Conservation (phyloP, 805 yeast species). For the Torulaspora maleeae region DNA sequence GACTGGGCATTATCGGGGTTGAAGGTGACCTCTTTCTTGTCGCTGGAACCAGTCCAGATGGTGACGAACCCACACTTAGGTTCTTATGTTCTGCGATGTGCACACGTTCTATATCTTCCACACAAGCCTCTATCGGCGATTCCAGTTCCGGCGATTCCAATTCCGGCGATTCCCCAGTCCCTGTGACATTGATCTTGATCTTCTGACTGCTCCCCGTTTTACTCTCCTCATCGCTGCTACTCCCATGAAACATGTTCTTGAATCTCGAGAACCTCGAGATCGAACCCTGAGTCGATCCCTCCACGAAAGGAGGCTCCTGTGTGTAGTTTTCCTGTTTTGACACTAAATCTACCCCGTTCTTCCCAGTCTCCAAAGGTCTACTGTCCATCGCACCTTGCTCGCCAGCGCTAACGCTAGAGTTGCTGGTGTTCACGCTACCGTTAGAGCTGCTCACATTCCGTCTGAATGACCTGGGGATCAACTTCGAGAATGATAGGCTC, state of each 20-base stretch:
- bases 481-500: conserved; percentile 26
- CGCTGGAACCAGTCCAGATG: conserved; percentile 6
- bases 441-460: conserved; percentile 5
- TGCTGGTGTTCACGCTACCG: conserved; percentile 8
- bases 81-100: conserved; percentile 1
- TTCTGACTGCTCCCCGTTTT: neutral
- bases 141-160: neutral
- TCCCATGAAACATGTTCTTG: conserved; percentile 21
- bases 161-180: neutral
- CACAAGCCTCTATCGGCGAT: neutral
- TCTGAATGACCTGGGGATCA: conserved; percentile 17
- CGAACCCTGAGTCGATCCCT: conserved; percentile 6
- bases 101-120: neutral
- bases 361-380: neutral
- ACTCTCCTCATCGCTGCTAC: conserved; percentile 3
- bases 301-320: conserved; percentile 3
- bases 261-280: conserved; percentile 22
- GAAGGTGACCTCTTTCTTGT: conserved; percentile 25
- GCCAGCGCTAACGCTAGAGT: conserved; percentile 9
- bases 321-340: conserved; percentile 2
- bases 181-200: neutral
- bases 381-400: conserved; percentile 4
- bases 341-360: neutral
- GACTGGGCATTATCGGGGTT: conserved; percentile 23
- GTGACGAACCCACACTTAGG: conserved; percentile 3